phyloP scores from a whole-genome alignment of 2,329 filamentous ascomycete species.

The Aaosphaeria pasadenensis region DNA sequence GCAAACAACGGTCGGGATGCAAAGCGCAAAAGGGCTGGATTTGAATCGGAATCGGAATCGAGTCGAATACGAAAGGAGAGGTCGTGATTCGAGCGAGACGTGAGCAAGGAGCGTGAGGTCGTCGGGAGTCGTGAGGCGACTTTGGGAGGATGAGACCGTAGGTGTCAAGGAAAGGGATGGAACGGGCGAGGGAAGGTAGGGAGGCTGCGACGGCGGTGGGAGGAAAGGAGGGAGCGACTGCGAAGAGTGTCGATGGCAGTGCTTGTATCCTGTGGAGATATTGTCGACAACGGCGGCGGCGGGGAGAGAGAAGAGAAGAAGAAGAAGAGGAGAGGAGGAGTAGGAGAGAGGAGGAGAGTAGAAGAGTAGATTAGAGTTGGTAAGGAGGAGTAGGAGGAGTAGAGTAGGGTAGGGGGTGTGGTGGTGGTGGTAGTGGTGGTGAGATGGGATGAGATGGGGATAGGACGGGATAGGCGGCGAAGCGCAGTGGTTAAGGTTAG shows the following conservation, averaged over 20 bases:
- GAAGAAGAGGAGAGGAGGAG: slow-evolving; percentile 9
- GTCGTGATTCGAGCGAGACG: slow-evolving; percentile 35
- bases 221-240: slow-evolving; percentile 4
- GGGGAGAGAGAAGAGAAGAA: slow-evolving; percentile 15
- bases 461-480: background rate
- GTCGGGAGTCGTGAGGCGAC: background rate
- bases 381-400: background rate
- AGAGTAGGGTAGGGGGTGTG: background rate
- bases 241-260: slow-evolving; percentile 18
- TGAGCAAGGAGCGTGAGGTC: slow-evolving; percentile 20
- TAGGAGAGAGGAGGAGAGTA: slow-evolving; percentile 15
- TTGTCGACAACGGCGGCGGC: slow-evolving; percentile 22
- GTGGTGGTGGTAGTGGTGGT: background rate
- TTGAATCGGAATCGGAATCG: slow-evolving; percentile 12
- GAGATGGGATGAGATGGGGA: background rate
- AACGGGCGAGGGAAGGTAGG: slow-evolving; percentile 8
- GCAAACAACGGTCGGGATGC: slow-evolving; percentile 16
- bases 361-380: slow-evolving; percentile 6
- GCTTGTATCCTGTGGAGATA: slow-evolving; percentile 31
- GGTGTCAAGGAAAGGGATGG: background rate
- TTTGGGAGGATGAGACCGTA: background rate
- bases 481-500: background rate
- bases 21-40: slow-evolving; percentile 1
- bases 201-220: slow-evolving; percentile 11
- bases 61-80: slow-evolving; percentile 21